phyloP scores from a whole-genome alignment of 768 basidiomycete species.

The Multifurca ochricompacta region DNA sequence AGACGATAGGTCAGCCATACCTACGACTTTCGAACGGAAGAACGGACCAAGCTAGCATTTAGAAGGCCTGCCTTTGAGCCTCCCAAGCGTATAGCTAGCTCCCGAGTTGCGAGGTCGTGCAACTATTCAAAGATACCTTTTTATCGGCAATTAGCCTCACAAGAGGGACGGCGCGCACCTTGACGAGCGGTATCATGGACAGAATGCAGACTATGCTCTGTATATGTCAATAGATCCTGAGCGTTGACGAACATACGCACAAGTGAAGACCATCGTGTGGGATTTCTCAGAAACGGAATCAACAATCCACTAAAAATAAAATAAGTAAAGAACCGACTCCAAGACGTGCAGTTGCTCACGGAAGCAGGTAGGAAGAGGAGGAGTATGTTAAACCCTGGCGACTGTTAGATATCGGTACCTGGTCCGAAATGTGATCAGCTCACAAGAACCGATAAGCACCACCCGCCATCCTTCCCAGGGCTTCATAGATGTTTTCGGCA shows the following conservation, averaged over 20 bases:
- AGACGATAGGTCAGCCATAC: slow-evolving; percentile 17
- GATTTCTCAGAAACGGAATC: slow-evolving; percentile 40
- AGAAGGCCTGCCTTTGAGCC: slow-evolving; percentile 70
- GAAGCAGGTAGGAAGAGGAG: slow-evolving; percentile 59
- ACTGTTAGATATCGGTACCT: neutral
- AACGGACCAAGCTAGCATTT: slow-evolving; percentile 68
- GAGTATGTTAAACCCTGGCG: slow-evolving; percentile 61
- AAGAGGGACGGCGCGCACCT: slow-evolving; percentile 34
- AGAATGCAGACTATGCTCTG: slow-evolving; percentile 47
- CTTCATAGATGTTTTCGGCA: slow-evolving; percentile 10
- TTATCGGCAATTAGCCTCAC: neutral
- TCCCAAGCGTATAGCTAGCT: slow-evolving; percentile 68
- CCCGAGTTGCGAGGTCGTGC: slow-evolving; percentile 68
- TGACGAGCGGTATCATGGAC: slow-evolving; percentile 71
- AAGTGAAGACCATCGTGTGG: slow-evolving; percentile 51
- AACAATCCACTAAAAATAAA: slow-evolving; percentile 45
- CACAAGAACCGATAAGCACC: slow-evolving; percentile 52
- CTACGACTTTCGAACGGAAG: neutral
- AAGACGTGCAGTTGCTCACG: slow-evolving; percentile 34
- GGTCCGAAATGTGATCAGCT: neutral
- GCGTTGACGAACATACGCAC: slow-evolving; percentile 32
- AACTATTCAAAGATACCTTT: slow-evolving; percentile 34
- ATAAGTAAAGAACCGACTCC: neutral
- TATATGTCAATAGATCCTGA: neutral
- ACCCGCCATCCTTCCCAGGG: slow-evolving; percentile 45